These are phyloP conservation scores for Aspergillus fijiensis DNA, from an alignment of 2,329 filamentous ascomycete genomes.

Conservation along the genomic window DNA sequence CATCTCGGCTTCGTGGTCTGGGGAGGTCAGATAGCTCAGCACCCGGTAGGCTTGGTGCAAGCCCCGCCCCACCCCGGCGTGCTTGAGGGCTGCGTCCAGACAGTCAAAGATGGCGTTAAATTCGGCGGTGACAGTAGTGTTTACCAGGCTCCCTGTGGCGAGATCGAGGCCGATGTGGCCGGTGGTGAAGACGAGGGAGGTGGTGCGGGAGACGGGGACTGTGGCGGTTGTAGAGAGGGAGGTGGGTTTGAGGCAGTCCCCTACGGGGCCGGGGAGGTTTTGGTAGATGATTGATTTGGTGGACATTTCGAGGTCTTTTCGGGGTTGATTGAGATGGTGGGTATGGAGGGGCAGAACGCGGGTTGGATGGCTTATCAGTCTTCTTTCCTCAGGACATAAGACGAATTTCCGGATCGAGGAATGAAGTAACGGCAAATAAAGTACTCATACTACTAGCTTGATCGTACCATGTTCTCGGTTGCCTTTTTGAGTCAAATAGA, in stretches of 20 bases:
- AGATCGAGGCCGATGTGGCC: constrained; percentile 7
- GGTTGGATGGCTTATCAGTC: too few species aligned
- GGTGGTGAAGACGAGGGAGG: constrained; percentile 4
- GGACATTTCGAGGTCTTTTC: not conserved
- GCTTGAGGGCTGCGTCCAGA: constrained; percentile 15
- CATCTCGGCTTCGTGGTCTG: constrained; percentile 3
- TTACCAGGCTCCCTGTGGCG: not conserved
- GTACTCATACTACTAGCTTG: too few species aligned
- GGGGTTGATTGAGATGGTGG: not conserved
- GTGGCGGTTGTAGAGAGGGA: constrained; percentile 15
- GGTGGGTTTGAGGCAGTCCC: constrained; percentile 11
- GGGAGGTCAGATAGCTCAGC: not conserved
- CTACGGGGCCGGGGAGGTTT: constrained; percentile 14
- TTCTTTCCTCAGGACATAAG: too few species aligned
- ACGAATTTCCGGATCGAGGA: too few species aligned
- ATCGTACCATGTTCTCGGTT: not conserved
- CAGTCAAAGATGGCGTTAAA: constrained; percentile 19
- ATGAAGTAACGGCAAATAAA: too few species aligned
- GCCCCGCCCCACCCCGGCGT: constrained; percentile 7
- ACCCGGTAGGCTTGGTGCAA: not conserved
- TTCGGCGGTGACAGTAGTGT: too few species aligned
- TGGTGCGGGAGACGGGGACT: not conserved
- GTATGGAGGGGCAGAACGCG: not conserved
- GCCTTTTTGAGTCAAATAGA: constrained; percentile 1
- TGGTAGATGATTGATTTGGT: constrained; percentile 6